Evolutionary conservation across 176 grass and related monocot species (phyloP).

Genomic region (Triticum monococcum): DNA sequence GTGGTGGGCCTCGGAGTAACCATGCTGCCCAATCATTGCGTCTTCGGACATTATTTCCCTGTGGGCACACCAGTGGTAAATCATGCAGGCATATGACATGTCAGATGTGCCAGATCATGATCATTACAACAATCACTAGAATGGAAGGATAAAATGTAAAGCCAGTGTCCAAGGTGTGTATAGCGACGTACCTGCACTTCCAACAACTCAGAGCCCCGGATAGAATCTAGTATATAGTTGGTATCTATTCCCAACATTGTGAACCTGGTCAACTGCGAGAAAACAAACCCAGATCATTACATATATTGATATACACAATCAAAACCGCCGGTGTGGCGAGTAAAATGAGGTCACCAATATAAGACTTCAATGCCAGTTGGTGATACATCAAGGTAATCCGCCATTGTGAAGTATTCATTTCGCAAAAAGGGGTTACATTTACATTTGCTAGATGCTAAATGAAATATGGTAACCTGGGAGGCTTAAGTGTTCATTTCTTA

Average conservation of each 20-base stretch:
- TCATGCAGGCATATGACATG: not conserved
- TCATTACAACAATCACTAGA: not conserved
- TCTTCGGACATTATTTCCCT: constrained; percentile 69
- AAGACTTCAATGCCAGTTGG: not conserved
- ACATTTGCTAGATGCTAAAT: not conserved
- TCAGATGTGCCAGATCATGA: not conserved
- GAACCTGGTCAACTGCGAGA: constrained; percentile 47
- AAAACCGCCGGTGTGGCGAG: not conserved
- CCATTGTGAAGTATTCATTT: not conserved
- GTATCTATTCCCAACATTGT: constrained; percentile 27
- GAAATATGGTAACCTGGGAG: not conserved
- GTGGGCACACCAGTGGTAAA: constrained; percentile 3
- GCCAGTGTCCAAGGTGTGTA: not conserved
- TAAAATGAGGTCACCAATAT: not conserved
- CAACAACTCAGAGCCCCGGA: constrained; percentile 57
- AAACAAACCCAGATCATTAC: not conserved
- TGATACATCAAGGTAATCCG: not conserved
- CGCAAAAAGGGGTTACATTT: not conserved
- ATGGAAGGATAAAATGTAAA: not conserved
- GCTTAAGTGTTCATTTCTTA: not conserved
- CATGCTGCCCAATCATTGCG: constrained; percentile 70
- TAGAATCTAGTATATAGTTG: constrained; percentile 59
- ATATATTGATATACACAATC: not conserved
- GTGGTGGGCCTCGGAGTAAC: constrained; percentile 34
- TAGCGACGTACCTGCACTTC: constrained; percentile 70